Base-by-base conservation (phyloP, 345 rosid genomes). In the Punica granatum region DNA sequence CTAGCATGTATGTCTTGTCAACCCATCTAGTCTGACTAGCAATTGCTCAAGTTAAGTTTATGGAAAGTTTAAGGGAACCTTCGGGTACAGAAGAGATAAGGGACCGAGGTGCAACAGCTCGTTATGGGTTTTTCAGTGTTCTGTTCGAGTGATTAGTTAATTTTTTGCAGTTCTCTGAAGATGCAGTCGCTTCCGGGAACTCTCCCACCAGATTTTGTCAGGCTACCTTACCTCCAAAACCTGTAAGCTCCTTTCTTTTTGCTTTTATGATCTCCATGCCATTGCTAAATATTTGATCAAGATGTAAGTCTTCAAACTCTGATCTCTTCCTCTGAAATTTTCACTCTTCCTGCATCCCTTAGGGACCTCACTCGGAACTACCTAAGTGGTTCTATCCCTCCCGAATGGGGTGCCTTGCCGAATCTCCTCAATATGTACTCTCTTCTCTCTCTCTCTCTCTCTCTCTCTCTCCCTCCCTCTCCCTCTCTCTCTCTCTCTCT, bases 281-380 rank as follows among this genome's bases (percentile, higher is more conserved):
- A n/a, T n/a, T n/a, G n/a, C n/a, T n/a, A n/a, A n/a, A n/a, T n/a
- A n/a, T n/a, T n/a, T n/a, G n/a, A n/a, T n/a, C n/a, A n/a, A n/a
- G n/a, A n/a, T n/a, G n/a, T n/a, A n/a, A n/a, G n/a, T 21, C 13
- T 26, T 41, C 1, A n/a, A n/a, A n/a, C n/a, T n/a, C n/a, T n/a
- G n/a, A n/a, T 44, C 6, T 44, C 6, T 44, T 1, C 11, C 11
- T 51, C 58, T 51, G 11, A 21, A 21, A 21, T 21, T 1, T 21
- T 21, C 5, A 37, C 6, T 37, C 11, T 11, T 37, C 6, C 41
- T 37, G 26, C 44, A 15, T 9, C 15, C 8, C 13, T 12, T 39
- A 69, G 72, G 14, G 72, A 70, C 63, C 56, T 71, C 39, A 53
- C 59, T 15, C 26, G 49, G 15, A 65, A 58, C 69, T 42, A 41